These are phyloP conservation scores for Pinus tabuliformis DNA, from an alignment of 75 land plant species.

Conservation along the genomic window DNA sequence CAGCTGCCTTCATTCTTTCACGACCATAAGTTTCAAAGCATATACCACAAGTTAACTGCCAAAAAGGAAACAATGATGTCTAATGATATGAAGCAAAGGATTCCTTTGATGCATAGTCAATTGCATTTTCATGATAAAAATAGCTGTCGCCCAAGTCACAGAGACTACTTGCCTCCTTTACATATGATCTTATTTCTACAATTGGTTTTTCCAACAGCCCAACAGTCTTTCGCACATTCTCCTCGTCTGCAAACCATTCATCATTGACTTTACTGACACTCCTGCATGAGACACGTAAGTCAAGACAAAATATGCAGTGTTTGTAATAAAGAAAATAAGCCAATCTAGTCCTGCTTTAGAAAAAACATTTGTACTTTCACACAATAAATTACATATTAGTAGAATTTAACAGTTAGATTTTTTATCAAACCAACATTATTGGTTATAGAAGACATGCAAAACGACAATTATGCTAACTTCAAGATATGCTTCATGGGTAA, in stretches of 20 bases:
- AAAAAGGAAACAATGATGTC: neutral
- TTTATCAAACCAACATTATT: neutral
- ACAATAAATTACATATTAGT: neutral
- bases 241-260: conserved; percentile 84
- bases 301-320: neutral
- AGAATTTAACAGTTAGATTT: neutral
- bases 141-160: neutral
- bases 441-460: no score
- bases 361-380: neutral
- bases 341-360: neutral
- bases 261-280: conserved; percentile 74
- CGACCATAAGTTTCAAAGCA: conserved; percentile 49
- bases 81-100: neutral
- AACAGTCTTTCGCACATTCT: conserved; percentile 50
- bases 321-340: neutral
- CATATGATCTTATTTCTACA: conserved; percentile 25
- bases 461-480: no score
- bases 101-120: neutral
- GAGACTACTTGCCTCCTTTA: conserved; percentile 25
- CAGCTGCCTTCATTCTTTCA: conserved; percentile 38
- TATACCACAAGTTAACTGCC: conserved; percentile 60
- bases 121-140: neutral
- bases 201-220: conserved; percentile 56
- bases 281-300: conserved; percentile 21
- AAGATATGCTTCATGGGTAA: no score